Conservation (phyloP, 2,329 filamentous ascomycete species). For the Fusarium concolor region DNA sequence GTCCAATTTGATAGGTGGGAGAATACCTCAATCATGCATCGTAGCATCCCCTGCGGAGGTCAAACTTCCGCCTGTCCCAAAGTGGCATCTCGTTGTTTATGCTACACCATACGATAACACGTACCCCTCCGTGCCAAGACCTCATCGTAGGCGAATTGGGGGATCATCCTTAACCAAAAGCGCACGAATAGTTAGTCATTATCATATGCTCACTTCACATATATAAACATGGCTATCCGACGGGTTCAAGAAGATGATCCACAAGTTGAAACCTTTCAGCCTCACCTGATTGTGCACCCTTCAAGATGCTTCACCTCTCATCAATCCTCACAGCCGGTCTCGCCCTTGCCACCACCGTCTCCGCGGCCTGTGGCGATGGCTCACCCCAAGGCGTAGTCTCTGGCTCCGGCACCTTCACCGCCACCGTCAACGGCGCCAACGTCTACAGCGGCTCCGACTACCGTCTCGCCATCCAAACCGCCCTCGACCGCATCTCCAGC, state of each 20-base stretch:
- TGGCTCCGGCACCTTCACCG: conserved; percentile 60
- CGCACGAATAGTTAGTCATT: conserved; percentile 3
- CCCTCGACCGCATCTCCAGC: conserved; percentile 61
- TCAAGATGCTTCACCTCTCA: conserved; percentile 50
- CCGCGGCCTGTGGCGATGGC: conserved; percentile 62
- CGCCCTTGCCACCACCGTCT: conserved; percentile 53
- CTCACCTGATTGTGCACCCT: neutral
- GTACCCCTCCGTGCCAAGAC: conserved; percentile 12
- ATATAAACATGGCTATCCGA: neutral
- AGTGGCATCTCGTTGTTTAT: conserved; percentile 5
- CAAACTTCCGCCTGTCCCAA: conserved; percentile 18
- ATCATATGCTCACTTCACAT: accelerated
- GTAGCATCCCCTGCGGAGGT: conserved; percentile 3
- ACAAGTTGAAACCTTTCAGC: neutral
- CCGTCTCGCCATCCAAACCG: conserved; percentile 64
- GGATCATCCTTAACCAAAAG: neutral
- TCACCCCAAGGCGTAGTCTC: conserved; percentile 60
- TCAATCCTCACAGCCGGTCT: conserved; percentile 55
- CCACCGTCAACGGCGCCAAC: conserved; percentile 56
- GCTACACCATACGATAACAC: neutral
- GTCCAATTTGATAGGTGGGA: conserved; percentile 1
- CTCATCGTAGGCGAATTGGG: neutral
- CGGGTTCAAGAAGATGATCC: accelerated
- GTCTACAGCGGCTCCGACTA: conserved; percentile 67
- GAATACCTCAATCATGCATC: neutral